A percentile compares a stretch with the other conserved stretches of the same genome.
These are phyloP conservation scores for Entomortierella parvispora DNA, from an alignment of 192 early-diverging fungal genomes.

Conservation along the genomic window DNA sequence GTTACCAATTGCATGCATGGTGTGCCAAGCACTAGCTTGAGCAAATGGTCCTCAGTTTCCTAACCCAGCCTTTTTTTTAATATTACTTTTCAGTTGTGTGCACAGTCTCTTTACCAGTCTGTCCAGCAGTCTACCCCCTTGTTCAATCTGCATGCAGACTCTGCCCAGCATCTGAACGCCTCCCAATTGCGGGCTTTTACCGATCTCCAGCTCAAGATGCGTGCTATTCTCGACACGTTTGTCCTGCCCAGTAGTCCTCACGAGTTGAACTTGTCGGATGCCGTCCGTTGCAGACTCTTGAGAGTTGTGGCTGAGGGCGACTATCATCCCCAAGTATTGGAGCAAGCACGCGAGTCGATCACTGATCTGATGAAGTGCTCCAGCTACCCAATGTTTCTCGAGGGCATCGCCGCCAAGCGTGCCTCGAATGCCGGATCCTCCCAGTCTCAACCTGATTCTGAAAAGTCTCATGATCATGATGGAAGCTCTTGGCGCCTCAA, in stretches of 20 bases:
- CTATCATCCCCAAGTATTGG: slow-evolving; percentile 35
- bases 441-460: slow-evolving; percentile 30
- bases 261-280: slow-evolving; percentile 49
- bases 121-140: slow-evolving; percentile 32
- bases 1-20: background rate
- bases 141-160: slow-evolving; percentile 26
- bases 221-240: slow-evolving; percentile 49
- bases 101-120: slow-evolving; percentile 39
- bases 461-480: slow-evolving; percentile 22
- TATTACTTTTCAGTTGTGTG: slow-evolving; percentile 36
- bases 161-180: slow-evolving; percentile 25
- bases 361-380: slow-evolving; percentile 54
- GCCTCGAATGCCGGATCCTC: slow-evolving; percentile 33
- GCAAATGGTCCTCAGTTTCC: too few relatives aligned
- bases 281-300: slow-evolving; percentile 36
- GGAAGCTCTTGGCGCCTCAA: slow-evolving; percentile 34
- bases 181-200: slow-evolving; percentile 35
- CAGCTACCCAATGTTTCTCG: slow-evolving; percentile 47
- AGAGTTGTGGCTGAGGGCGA: slow-evolving; percentile 38
- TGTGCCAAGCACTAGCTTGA: too few relatives aligned
- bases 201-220: slow-evolving; percentile 48
- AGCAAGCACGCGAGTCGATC: slow-evolving; percentile 46
- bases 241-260: slow-evolving; percentile 52
- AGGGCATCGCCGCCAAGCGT: slow-evolving; percentile 40
- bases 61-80: background rate